These are phyloP conservation scores for Chaetomium strumarium DNA, from an alignment of 2,329 filamentous ascomycete genomes.

Conservation along the genomic window DNA sequence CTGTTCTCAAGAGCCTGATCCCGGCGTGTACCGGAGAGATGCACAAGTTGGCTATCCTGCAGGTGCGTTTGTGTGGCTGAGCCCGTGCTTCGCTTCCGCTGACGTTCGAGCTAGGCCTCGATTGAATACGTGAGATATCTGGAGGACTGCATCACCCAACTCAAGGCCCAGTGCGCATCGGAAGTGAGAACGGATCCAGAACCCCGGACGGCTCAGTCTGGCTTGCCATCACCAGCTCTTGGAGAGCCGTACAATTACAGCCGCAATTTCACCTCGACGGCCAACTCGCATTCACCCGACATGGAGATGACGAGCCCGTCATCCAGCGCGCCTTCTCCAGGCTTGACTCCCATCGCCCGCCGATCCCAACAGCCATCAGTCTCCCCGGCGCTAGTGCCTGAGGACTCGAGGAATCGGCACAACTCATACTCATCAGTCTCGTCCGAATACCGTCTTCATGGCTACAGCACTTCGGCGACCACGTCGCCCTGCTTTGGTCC, in stretches of 20 bases:
- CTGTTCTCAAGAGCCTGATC: slow-evolving; percentile 87
- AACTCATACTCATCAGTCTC: slow-evolving; percentile 29
- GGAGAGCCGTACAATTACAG: slow-evolving; percentile 26
- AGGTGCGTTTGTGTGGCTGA: slow-evolving; percentile 51
- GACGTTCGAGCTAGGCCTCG: slow-evolving; percentile 58
- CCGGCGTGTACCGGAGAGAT: slow-evolving; percentile 95
- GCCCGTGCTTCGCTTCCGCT: neutral
- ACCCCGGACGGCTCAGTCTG: slow-evolving; percentile 27
- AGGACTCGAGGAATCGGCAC: slow-evolving; percentile 34
- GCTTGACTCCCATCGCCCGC: slow-evolving; percentile 32
- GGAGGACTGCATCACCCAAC: slow-evolving; percentile 75
- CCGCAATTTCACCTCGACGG: slow-evolving; percentile 25
- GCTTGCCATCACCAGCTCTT: slow-evolving; percentile 27
- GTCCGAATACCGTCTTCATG: slow-evolving; percentile 25
- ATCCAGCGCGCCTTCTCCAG: slow-evolving; percentile 42
- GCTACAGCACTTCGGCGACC: slow-evolving; percentile 31
- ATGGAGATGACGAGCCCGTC: slow-evolving; percentile 54
- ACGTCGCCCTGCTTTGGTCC: slow-evolving; percentile 52
- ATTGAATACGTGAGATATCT: slow-evolving; percentile 96
- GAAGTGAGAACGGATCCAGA: slow-evolving; percentile 20
- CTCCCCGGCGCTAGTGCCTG: slow-evolving; percentile 46
- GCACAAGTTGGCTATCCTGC: slow-evolving; percentile 94
- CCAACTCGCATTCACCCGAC: slow-evolving; percentile 37
- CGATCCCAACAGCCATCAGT: slow-evolving; percentile 41
- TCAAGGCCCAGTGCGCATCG: slow-evolving; percentile 54